Conservation (phyloP, 2,329 filamentous ascomycete species). For the Curvularia sp. region DNA sequence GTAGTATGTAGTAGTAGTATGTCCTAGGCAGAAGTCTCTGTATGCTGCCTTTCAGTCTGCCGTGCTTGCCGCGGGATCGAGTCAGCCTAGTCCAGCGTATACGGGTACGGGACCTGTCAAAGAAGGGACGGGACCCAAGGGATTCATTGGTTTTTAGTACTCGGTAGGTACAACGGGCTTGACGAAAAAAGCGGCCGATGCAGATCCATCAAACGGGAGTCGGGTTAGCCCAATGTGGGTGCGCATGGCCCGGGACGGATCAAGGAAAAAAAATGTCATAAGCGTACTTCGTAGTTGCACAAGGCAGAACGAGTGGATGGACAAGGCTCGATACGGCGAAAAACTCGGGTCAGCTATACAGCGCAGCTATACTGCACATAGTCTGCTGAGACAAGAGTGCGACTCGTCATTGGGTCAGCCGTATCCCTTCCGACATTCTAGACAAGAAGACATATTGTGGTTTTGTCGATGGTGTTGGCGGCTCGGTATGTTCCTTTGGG, state of each 20-base stretch:
- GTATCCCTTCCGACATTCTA: background rate
- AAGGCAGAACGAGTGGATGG: slow-evolving; percentile 14
- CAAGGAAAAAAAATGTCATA: background rate
- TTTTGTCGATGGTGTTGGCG: background rate
- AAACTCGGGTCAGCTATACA: background rate
- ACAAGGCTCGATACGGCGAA: background rate
- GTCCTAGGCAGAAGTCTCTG: no score
- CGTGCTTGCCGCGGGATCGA: background rate
- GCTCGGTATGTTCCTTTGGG: background rate
- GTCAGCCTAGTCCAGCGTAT: background rate
- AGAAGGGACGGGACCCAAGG: background rate
- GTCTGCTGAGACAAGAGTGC: background rate
- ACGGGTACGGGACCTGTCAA: background rate
- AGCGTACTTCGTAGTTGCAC: slow-evolving; percentile 1
- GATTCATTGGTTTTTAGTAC: background rate
- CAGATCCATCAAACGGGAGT: background rate
- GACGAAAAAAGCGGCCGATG: background rate
- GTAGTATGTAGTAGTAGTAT: no score
- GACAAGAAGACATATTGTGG: background rate
- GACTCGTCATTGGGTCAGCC: background rate
- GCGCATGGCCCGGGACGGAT: slow-evolving; percentile 10
- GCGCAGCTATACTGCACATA: background rate
- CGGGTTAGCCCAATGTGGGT: slow-evolving; percentile 16
- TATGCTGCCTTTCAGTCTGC: background rate
- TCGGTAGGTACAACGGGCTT: background rate